Evolutionary conservation across 345 rosid genomes (phyloP), one percentile per base, ranked within the genome.

Genomic region (Excoecaria cochinchinensis): DNA sequence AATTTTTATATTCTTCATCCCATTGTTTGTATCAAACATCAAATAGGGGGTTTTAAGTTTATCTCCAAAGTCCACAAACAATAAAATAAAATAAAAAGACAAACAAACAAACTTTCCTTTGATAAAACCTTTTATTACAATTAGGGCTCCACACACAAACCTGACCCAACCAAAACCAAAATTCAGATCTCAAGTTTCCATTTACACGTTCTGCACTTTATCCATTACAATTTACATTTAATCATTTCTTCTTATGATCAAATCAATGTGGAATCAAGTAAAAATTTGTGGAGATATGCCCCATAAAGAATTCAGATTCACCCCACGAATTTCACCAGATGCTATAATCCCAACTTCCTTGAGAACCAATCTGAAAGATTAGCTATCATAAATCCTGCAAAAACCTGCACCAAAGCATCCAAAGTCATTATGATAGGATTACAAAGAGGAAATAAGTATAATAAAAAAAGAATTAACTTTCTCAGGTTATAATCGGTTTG

Each of bases 361-460:
- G 99, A 86, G 75, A 86, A 87, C 88, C 92, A 84, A 70, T 82
- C 92, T 4, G 97, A 85, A 62, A 91, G 73, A 82, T 95, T 95
- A 1, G 95, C 99, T 79, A 92, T 92, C 79, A 93, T 89, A 73
- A 95, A 95, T 76, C 99, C 98, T 56, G 89, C 93, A 75, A 95
- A 95, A n/a, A 92, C 99, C 98, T 91, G 93, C 77, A 60, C 55
- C 51, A 68, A 10, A 63, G 31, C 58, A 51, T 16, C 5, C 19
- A 72, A 38, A 67, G 24, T 75, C 65, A 72, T 16, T 6, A 51
- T n/a, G 74, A 10, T 24, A 22, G 65, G 55, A 78, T 21, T 71
- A 8, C 36, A 52, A 31, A 31, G 31, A 31, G 31, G 31, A 14
- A 51, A 21, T n/a, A 6, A 6, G 17, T 21, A 72, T 42, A 25